Percentiles rank a stretch among this genome's conserved stretches.
phyloP scores from a whole-genome alignment of 2,329 filamentous ascomycete genomes.

The Scedosporium apiospermum region DNA sequence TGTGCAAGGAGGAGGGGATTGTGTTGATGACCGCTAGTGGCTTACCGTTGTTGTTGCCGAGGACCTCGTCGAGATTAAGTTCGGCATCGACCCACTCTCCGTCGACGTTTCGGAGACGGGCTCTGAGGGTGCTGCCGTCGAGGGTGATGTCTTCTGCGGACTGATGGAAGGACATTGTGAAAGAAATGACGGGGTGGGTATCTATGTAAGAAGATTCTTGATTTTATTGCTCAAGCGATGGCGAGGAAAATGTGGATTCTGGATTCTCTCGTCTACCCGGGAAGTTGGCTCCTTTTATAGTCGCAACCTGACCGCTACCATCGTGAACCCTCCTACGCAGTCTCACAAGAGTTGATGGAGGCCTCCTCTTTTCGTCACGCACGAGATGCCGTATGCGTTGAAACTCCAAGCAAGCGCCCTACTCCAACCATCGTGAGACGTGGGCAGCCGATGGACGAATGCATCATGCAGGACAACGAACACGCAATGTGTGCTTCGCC shows the following conservation, averaged over 20 bases:
- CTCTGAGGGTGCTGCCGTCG: constrained; percentile 38
- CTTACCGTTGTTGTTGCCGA: constrained; percentile 40
- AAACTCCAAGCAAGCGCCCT: not conserved
- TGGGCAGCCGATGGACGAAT: not conserved
- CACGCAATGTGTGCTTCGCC: not conserved
- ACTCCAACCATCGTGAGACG: not conserved
- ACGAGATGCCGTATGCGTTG: too few relatives aligned
- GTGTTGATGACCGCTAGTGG: constrained; percentile 11
- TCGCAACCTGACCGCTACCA: too few relatives aligned
- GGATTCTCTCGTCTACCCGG: too few relatives aligned
- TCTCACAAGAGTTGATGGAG: too few relatives aligned
- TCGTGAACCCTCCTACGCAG: too few relatives aligned
- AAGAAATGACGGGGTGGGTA: not conserved
- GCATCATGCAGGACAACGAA: not conserved
- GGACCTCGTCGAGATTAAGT: constrained; percentile 44
- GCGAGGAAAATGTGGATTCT: not conserved
- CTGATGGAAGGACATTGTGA: constrained; percentile 32
- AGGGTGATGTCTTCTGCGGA: constrained; percentile 35
- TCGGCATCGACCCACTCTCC: constrained; percentile 33
- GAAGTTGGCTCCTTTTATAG: too few relatives aligned
- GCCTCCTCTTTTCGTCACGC: too few relatives aligned
- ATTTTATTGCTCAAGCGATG: not conserved
- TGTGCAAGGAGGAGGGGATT: not conserved
- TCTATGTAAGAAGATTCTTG: not conserved
- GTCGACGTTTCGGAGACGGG: constrained; percentile 27